Evolutionary conservation across 2,329 filamentous ascomycete genomes (phyloP), one percentile per base, ranked within the genome.

Genomic region (Colletotrichum higginsianum): DNA sequence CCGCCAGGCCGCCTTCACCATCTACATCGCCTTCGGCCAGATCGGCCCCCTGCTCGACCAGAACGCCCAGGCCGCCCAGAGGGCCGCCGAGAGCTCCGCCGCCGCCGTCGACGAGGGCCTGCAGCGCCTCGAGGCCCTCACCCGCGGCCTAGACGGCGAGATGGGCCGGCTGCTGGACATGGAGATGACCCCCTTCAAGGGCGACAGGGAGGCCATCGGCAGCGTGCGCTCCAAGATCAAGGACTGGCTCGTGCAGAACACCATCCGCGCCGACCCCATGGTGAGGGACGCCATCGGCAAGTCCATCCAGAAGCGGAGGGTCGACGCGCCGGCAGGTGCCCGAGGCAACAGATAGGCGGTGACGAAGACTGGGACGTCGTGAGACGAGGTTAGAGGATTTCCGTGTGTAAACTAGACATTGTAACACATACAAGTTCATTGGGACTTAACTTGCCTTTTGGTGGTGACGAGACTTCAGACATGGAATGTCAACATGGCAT

Each of bases 181-280:
- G 80, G 94, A 97, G 77, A 88, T 95, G 80, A 90, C 91, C 63
- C 96, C 96, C 0, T 98, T 95, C 81, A 89, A 87, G 61, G 92
- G 91, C n/a, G 92, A 97, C 77, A 83, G 87, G 46, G 87, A 89
- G 72, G 86, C 86, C n/a, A 84, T 92, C 57, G 85, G 85, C 55
- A 90, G 90, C 71, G 82, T 97, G 77, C 88, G 91, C 73, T 87
- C 87, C 50, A 93, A 92, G 77, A 89, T 98, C 82, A 93, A 92
- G 82, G 94, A 96, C 77, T 97, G 94, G 88, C 85, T 98, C 75
- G 91, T 98, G 61, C 91, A 97, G 80, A 97, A 97, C 78, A 95
- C 92, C 16, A 93, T 97, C 71, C 88, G 90, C 75, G 90, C 89
- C 58, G 93, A 96, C 81, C 92, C 91, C 0, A 94, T 96, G 82